Percentiles rank a stretch among this genome's conserved stretches.
These are phyloP conservation scores for Teratosphaeriaceae sp. DNA, from an alignment of 2,329 filamentous ascomycete species.

Conservation along the genomic window DNA sequence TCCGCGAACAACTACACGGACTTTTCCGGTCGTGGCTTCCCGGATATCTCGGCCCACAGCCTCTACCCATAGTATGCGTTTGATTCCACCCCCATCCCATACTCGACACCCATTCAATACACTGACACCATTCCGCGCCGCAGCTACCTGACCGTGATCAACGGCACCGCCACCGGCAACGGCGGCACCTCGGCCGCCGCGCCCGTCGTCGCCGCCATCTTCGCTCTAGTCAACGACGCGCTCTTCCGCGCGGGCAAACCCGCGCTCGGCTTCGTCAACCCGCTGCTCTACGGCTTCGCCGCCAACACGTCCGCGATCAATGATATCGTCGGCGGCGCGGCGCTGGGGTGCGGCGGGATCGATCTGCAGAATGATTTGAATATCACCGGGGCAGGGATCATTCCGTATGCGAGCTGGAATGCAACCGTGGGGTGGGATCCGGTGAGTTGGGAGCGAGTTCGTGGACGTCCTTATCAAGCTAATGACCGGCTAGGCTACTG, in stretches of 20 bases:
- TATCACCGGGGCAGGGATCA: slow-evolving; percentile 13
- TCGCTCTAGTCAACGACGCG: slow-evolving; percentile 58
- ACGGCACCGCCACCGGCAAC: slow-evolving; percentile 28
- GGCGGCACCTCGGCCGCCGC: slow-evolving; percentile 47
- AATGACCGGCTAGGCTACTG: neutral
- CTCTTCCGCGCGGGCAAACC: slow-evolving; percentile 45
- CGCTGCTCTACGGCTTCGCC: slow-evolving; percentile 46
- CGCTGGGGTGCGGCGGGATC: slow-evolving; percentile 14
- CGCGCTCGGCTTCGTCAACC: slow-evolving; percentile 48
- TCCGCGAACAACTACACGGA: slow-evolving; percentile 13
- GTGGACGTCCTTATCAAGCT: neutral
- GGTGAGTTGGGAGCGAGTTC: slow-evolving; percentile 1
- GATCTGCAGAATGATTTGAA: slow-evolving; percentile 10
- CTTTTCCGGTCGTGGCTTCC: slow-evolving; percentile 35
- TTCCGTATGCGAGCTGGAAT: slow-evolving; percentile 18
- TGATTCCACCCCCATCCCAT: neutral
- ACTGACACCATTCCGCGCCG: neutral
- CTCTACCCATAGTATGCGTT: slow-evolving; percentile 11
- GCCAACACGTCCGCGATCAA: slow-evolving; percentile 39
- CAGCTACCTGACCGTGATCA: slow-evolving; percentile 29
- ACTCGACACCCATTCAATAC: neutral
- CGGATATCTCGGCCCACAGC: slow-evolving; percentile 45
- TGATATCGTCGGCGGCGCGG: slow-evolving; percentile 37
- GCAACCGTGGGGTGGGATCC: slow-evolving; percentile 20
- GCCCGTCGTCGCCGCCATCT: slow-evolving; percentile 52